phyloP scores from a whole-genome alignment of 257 asterid genomes.

The Jacaranda mimosifolia region DNA sequence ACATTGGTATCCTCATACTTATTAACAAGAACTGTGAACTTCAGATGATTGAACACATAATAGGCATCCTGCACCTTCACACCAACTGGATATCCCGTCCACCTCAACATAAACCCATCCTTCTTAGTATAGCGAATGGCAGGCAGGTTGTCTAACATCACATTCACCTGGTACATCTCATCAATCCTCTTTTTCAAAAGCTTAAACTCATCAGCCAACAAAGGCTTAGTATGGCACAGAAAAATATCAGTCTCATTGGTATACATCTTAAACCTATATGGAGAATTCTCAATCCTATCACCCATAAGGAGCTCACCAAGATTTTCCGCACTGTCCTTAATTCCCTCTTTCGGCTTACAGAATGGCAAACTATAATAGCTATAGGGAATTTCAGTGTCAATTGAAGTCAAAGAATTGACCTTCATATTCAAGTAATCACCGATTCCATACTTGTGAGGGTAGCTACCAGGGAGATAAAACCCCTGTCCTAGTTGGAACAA shows the following conservation, averaged over 20 bases:
- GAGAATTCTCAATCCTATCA: conserved; percentile 91
- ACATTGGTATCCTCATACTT: conserved; percentile 81
- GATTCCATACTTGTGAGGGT: conserved; percentile 77
- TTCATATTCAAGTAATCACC: conserved; percentile 81
- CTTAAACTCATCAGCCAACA: conserved; percentile 72
- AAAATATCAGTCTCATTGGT: conserved; percentile 74
- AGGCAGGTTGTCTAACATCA: conserved; percentile 82
- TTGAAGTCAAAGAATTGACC: conserved; percentile 88
- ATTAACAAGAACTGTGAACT: conserved; percentile 77
- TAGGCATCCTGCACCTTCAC: conserved; percentile 68
- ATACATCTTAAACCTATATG: conserved; percentile 82
- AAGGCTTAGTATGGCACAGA: conserved; percentile 74
- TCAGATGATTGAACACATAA: conserved; percentile 79
- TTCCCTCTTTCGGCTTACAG: conserved; percentile 75
- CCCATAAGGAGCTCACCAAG: conserved; percentile 97
- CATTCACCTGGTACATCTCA: conserved; percentile 89
- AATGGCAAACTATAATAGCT: conserved; percentile 87
- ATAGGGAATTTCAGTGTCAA: conserved; percentile 86
- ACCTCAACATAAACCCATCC: conserved; percentile 71
- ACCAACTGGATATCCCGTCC: conserved; percentile 91
- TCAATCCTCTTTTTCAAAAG: conserved; percentile 85
- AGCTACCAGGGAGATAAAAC: conserved; percentile 91
- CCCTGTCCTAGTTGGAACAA: conserved; percentile 61
- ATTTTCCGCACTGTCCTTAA: conserved; percentile 88
- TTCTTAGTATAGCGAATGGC: conserved; percentile 81